phyloP scores from a whole-genome alignment of 306 rosid genomes.

The Malus domestica region DNA sequence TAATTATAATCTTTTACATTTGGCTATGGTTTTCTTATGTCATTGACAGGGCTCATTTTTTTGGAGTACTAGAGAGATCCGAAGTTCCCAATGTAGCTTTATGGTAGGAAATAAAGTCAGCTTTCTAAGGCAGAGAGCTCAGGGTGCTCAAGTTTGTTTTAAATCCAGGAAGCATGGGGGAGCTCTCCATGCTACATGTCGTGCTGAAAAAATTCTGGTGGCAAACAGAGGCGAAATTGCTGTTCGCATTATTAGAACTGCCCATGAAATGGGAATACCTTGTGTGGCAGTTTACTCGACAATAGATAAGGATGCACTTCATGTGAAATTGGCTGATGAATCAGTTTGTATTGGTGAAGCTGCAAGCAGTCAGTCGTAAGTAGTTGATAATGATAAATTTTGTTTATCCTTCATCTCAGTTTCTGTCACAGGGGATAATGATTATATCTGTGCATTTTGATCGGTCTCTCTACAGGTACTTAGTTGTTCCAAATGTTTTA shows the following conservation, averaged over 20 bases:
- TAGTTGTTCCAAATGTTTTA: slow-evolving; percentile 70
- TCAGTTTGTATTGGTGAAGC: slow-evolving; percentile 98
- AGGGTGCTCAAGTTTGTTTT: slow-evolving; percentile 17
- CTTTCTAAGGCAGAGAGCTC: slow-evolving; percentile 47
- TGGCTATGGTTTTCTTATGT: not conserved
- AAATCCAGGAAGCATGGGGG: slow-evolving; percentile 34
- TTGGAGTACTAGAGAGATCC: slow-evolving; percentile 38
- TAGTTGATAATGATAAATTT: not conserved
- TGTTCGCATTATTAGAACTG: slow-evolving; percentile 88
- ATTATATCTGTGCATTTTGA: not conserved
- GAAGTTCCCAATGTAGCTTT: slow-evolving; percentile 68
- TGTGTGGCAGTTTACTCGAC: slow-evolving; percentile 98
- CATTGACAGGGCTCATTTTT: slow-evolving; percentile 52
- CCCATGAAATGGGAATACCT: slow-evolving; percentile 95
- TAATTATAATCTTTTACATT: not conserved
- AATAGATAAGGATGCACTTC: slow-evolving; percentile 94
- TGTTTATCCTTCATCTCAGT: not conserved
- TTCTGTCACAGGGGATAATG: not conserved
- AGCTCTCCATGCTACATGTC: slow-evolving; percentile 45
- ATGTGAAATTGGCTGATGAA: slow-evolving; percentile 93
- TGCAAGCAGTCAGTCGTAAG: slow-evolving; percentile 80
- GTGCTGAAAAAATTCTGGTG: slow-evolving; percentile 61
- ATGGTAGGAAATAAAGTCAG: slow-evolving; percentile 40
- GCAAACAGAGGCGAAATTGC: slow-evolving; percentile 98
- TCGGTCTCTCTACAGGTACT: slow-evolving; percentile 50